These are phyloP conservation scores for Centella asiatica DNA, from an alignment of 129 eudicot species.

Conservation along the genomic window DNA sequence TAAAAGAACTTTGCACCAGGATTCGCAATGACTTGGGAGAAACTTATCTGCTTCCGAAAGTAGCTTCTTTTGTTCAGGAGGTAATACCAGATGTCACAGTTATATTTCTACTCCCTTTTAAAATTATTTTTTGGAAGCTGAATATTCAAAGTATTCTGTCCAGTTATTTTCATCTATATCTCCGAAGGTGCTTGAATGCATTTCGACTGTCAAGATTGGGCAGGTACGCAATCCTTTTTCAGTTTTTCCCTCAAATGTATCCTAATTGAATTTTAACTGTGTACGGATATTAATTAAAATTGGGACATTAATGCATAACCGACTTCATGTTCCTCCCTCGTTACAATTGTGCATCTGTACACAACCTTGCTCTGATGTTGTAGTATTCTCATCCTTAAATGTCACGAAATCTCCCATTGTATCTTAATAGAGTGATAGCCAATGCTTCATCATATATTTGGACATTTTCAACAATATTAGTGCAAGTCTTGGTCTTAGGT, in stretches of 20 bases:
- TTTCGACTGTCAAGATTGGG: slow-evolving; percentile 63
- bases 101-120: not conserved
- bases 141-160: slow-evolving; percentile 11
- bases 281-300: no score
- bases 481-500: no score
- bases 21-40: slow-evolving; percentile 26
- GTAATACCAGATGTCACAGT: slow-evolving; percentile 29
- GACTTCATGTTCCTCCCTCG: no score
- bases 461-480: no score
- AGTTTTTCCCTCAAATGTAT: not conserved
- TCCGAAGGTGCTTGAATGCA: slow-evolving; percentile 61
- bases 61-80: slow-evolving; percentile 45
- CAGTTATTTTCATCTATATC: slow-evolving; percentile 57
- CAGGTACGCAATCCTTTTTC: slow-evolving; percentile 40
- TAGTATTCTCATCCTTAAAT: no score
- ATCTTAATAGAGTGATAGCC: no score
- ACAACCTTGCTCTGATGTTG: no score
- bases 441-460: no score
- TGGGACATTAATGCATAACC: no score
- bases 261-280: not conserved
- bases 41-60: slow-evolving; percentile 20
- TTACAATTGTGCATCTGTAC: no score
- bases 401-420: no score
- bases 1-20: slow-evolving; percentile 64
- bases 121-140: slow-evolving; percentile 3